Base-by-base conservation (phyloP, 2,329 filamentous ascomycete species). In the Bimuria novae-zelandiae region DNA sequence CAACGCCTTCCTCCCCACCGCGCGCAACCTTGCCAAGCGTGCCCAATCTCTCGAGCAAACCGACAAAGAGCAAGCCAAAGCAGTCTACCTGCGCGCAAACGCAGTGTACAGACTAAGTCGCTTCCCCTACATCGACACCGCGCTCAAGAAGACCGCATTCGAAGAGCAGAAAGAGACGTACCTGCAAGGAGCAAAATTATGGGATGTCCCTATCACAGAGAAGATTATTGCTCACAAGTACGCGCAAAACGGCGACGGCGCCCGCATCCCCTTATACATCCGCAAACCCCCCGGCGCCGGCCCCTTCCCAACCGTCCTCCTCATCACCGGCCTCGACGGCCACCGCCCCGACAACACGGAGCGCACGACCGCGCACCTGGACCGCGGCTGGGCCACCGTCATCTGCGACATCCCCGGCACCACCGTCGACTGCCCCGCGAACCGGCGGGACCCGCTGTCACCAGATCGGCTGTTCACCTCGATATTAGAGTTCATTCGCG, bases 31-130 rank as follows among this genome's bases (percentile, higher is more conserved):
- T 14, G 79, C 81, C 3, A 62, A 70, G 1, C 68, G 79, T 47
- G 88, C 81, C 17, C 79, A 82, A 53, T 68, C 77, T 19, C 77
- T 79, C 2, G 71, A 79, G 23, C 65, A 71, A 5, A 79, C 76
- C 30, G 75, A 86, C 51, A 71, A 68, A 16, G 75, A 77, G 17
- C 74, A 76, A 22, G 85, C 87, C 0, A 82, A 81, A 2, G 79
- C 79, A 11, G 72, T 87, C 2, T 89, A 86, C 67, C 79, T 89
- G n/a, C 84, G 88, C 19, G 86, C 86, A 4, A 88, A 87, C 19
- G 84, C 86, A n/a, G 79, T 91, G 7, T 86, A 87, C 68, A 81
- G 89, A 43, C 88, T 91, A 56, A 82, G 88, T 0, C 82, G 89
- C 12, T 90, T 91, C 66, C 88, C 89, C 1, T 78, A 77, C 27